Evolutionary conservation across 2,329 filamentous ascomycete species (phyloP).

Genomic region (Thelonectria rubi): DNA sequence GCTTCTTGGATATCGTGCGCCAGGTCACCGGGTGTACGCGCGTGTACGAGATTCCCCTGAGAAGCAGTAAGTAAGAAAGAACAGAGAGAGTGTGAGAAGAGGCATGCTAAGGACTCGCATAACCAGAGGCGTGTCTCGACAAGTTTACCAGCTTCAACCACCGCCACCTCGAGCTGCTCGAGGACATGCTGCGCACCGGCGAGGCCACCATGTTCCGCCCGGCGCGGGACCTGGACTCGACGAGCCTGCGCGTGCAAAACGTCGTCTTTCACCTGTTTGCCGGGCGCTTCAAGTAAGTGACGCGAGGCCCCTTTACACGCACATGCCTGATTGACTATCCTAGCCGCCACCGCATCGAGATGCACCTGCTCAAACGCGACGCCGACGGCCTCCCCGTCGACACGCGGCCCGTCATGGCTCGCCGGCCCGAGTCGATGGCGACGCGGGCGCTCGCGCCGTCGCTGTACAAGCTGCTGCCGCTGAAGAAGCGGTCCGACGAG

Average conservation of each 20-base stretch:
- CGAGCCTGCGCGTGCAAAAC: constrained; percentile 5
- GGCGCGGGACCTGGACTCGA: neutral
- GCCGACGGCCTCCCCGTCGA: neutral
- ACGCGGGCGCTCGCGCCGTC: neutral
- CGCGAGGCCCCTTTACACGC: too few relatives aligned
- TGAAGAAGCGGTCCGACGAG: neutral
- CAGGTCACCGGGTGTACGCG: neutral
- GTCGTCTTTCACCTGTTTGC: constrained; percentile 7
- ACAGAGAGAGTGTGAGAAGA: neutral
- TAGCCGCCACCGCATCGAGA: neutral
- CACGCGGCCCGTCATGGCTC: neutral
- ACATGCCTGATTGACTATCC: neutral
- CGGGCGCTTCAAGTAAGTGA: constrained; percentile 9
- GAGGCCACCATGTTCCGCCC: neutral
- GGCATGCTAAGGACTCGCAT: neutral
- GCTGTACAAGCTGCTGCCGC: neutral
- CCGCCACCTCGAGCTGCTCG: neutral
- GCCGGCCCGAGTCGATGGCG: neutral
- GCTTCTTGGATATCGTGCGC: constrained; percentile 2
- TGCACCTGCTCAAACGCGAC: neutral
- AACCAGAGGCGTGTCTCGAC: neutral
- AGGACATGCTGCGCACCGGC: neutral
- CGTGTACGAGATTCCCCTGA: constrained; percentile 1
- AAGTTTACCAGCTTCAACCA: neutral
- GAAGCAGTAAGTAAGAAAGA: neutral